Percentiles rank a stretch among this genome's conserved stretches.
Conservation (phyloP, 805 yeast genomes). For the Candida maris region DNA sequence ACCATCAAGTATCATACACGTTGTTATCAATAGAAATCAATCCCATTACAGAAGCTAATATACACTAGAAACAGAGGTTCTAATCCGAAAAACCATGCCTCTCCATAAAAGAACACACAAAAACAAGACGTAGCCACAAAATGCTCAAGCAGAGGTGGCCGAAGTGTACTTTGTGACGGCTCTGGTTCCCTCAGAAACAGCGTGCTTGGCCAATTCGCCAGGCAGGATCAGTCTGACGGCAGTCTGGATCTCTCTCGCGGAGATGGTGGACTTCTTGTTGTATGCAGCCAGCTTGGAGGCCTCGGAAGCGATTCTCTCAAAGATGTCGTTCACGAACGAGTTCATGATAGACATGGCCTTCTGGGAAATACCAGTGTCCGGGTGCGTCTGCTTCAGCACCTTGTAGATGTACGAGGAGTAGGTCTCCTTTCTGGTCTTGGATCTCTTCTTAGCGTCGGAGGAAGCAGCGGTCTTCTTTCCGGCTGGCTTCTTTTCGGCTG, state of each 20-base stretch:
- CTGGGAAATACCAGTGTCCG: conserved; percentile 99
- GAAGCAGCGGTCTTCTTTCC: conserved; percentile 86
- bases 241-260: conserved; percentile 97
- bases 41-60: conserved; percentile 31
- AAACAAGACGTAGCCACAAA: conserved; percentile 6
- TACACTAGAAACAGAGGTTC: conserved; percentile 30
- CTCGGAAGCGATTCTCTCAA: conserved; percentile 96
- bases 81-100: conserved; percentile 14
- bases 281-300: conserved; percentile 98
- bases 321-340: conserved; percentile 96
- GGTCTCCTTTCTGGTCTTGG: conserved; percentile 96
- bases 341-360: conserved; percentile 98
- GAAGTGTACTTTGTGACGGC: conserved; percentile 95
- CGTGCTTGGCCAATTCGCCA: conserved; percentile 97
- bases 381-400: conserved; percentile 97
- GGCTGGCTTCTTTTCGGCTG: conserved; percentile 93
- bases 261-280: conserved; percentile 96
- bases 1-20: too few relatives aligned
- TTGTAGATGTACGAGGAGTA: conserved; percentile 98
- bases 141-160: conserved; percentile 35
- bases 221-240: conserved; percentile 96
- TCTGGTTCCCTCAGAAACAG: conserved; percentile 97
- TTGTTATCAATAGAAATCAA: conserved; percentile 12
- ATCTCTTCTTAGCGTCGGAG: conserved; percentile 82
- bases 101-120: conserved; percentile 14